A percentile compares a stretch with the other conserved stretches of the same genome.
Conservation (phyloP, 495 filamentous ascomycete species). For the Penicillium egyptiacum region DNA sequence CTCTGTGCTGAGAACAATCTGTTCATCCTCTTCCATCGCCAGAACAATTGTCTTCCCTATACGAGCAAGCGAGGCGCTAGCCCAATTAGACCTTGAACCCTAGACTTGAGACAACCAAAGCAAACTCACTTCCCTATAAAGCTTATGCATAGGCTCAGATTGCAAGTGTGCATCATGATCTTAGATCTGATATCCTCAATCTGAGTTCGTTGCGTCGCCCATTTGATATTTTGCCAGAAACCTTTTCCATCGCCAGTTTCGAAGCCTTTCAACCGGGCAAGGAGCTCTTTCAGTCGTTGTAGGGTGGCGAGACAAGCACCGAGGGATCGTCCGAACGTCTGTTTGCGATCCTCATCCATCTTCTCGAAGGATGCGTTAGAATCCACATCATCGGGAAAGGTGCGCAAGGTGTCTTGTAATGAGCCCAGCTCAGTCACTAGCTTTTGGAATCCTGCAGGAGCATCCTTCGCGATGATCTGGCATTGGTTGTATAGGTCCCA, state of each 20-base stretch:
- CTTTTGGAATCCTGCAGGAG: constrained; percentile 39
- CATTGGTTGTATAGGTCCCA: constrained; percentile 41
- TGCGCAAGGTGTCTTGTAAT: constrained; percentile 32
- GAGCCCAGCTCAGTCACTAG: constrained; percentile 38
- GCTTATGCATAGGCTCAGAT: constrained; percentile 39
- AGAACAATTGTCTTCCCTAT: constrained; percentile 30
- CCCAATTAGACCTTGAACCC: constrained; percentile 6
- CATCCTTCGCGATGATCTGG: constrained; percentile 32
- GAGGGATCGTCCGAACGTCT: constrained; percentile 33
- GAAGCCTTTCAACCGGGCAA: constrained; percentile 28
- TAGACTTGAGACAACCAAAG: background rate
- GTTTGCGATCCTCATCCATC: constrained; percentile 27
- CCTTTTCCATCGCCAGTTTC: constrained; percentile 29
- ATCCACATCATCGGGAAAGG: constrained; percentile 31
- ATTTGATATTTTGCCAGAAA: constrained; percentile 41
- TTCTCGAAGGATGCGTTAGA: constrained; percentile 32
- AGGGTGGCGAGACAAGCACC: constrained; percentile 30
- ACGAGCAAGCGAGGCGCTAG: constrained; percentile 29
- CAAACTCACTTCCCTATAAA: constrained; percentile 37
- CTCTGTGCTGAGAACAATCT: constrained; percentile 5
- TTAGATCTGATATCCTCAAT: constrained; percentile 39
- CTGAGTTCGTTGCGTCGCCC: constrained; percentile 34
- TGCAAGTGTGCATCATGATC: constrained; percentile 38
- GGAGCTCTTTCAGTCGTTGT: constrained; percentile 29
- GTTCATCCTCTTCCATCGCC: constrained; percentile 29